Percentiles rank a stretch among this genome's conserved stretches.
Evolutionary conservation across 148 eudicot genomes (phyloP).

Genomic region (Hydrangea macrophylla): DNA sequence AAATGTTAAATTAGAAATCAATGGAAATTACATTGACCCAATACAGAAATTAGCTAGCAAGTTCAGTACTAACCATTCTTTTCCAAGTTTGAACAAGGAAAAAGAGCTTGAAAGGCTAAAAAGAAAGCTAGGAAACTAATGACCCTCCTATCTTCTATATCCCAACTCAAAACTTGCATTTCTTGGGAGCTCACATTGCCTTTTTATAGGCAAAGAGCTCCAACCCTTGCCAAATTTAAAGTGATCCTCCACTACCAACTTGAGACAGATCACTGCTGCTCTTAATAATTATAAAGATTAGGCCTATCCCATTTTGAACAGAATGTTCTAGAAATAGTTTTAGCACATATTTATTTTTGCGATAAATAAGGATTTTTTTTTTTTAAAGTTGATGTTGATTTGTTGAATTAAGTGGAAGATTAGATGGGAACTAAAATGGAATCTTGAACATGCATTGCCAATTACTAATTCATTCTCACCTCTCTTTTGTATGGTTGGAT

Average conservation of each 20-base stretch:
- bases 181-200: conserved; percentile 8
- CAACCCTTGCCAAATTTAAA: neutral
- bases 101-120: neutral
- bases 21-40: neutral
- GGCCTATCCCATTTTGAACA: conserved; percentile 22
- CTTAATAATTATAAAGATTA: conserved; percentile 27
- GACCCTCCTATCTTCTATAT: conserved; percentile 7
- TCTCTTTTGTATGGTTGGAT: conserved; percentile 14
- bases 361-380: conserved; percentile 9
- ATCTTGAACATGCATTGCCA: conserved; percentile 23
- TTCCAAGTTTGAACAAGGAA: neutral
- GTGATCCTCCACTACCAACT: conserved; percentile 26
- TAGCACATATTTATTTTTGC: neutral
- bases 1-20: neutral
- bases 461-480: conserved; percentile 13
- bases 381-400: conserved; percentile 22
- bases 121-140: conserved; percentile 11
- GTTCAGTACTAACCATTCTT: conserved; percentile 1
- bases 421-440: conserved; percentile 9
- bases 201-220: conserved; percentile 42
- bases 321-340: conserved; percentile 29
- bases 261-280: conserved; percentile 24
- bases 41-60: neutral
- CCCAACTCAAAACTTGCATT: conserved; percentile 18
- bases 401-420: conserved; percentile 3